These are phyloP conservation scores for Herpotrichia juniperi DNA, from an alignment of 2,329 filamentous ascomycete genomes.

Conservation along the genomic window DNA sequence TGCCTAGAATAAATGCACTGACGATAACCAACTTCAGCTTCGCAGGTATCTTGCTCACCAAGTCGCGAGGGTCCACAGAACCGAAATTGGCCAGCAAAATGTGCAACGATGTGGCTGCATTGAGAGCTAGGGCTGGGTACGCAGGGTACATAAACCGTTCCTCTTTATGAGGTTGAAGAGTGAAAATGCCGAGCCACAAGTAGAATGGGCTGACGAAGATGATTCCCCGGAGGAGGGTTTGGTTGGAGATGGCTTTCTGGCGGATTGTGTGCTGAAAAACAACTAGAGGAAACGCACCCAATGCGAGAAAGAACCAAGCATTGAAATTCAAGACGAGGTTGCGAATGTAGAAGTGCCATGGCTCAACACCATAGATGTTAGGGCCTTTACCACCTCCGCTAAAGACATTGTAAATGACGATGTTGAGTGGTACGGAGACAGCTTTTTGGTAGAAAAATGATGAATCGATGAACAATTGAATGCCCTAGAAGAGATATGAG, in stretches of 20 bases:
- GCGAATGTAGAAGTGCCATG: slow-evolving; percentile 95
- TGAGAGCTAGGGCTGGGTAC: slow-evolving; percentile 88
- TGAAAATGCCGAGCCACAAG: slow-evolving; percentile 92
- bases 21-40: slow-evolving; percentile 73
- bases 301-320: slow-evolving; percentile 84
- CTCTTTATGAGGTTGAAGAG: slow-evolving; percentile 92
- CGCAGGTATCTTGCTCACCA: slow-evolving; percentile 74
- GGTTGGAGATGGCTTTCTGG: slow-evolving; percentile 65
- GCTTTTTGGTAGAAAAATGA: slow-evolving; percentile 82
- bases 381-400: slow-evolving; percentile 78
- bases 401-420: slow-evolving; percentile 95
- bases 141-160: slow-evolving; percentile 98
- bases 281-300: slow-evolving; percentile 76
- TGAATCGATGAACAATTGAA: slow-evolving; percentile 73
- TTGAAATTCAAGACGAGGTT: slow-evolving; percentile 96
- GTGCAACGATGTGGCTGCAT: slow-evolving; percentile 84
- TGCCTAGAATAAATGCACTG: slow-evolving; percentile 64
- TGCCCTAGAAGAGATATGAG: slow-evolving; percentile 53
- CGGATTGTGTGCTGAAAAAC: slow-evolving; percentile 72
- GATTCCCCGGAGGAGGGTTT: slow-evolving; percentile 75
- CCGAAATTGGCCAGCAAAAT: slow-evolving; percentile 79
- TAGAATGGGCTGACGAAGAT: slow-evolving; percentile 88
- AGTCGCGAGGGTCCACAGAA: slow-evolving; percentile 67
- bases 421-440: slow-evolving; percentile 84
- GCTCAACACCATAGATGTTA: slow-evolving; percentile 92